These are phyloP conservation scores for Talaromyces verruculosus DNA, from an alignment of 2,329 filamentous ascomycete species.

Conservation along the genomic window DNA sequence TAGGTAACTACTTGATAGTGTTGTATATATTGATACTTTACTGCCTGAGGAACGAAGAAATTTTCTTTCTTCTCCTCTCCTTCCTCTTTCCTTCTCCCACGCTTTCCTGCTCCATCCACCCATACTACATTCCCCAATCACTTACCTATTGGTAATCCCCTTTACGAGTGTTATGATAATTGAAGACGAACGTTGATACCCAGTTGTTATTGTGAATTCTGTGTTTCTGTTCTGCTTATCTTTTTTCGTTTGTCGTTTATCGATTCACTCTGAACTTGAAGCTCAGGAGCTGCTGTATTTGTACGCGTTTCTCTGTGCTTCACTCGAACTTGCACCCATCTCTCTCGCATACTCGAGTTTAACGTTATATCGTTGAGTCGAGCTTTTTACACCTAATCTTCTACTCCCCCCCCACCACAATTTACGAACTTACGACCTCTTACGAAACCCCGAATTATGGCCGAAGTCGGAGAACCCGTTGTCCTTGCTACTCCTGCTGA, in stretches of 20 bases:
- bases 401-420: neutral
- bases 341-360: neutral
- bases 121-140: neutral
- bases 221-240: slow-evolving; percentile 10
- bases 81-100: neutral
- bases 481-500: slow-evolving; percentile 13
- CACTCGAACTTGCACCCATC: neutral
- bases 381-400: neutral
- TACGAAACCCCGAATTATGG: slow-evolving; percentile 1
- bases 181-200: slow-evolving; percentile 17
- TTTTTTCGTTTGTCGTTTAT: neutral
- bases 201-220: slow-evolving; percentile 12
- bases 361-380: neutral
- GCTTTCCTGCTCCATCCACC: neutral
- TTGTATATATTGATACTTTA: slow-evolving; percentile 9
- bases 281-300: slow-evolving; percentile 19
- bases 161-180: slow-evolving; percentile 19
- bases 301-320: slow-evolving; percentile 11
- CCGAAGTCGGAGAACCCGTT: slow-evolving; percentile 18
- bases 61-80: slow-evolving; percentile 2
- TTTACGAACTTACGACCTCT: slow-evolving; percentile 20
- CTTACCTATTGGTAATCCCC: neutral
- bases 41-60: slow-evolving; percentile 20
- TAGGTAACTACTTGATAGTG: neutral
- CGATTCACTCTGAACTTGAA: neutral